phyloP scores from a whole-genome alignment of 2,329 filamentous ascomycete genomes.

The Cladosporium sphaerospermum region DNA sequence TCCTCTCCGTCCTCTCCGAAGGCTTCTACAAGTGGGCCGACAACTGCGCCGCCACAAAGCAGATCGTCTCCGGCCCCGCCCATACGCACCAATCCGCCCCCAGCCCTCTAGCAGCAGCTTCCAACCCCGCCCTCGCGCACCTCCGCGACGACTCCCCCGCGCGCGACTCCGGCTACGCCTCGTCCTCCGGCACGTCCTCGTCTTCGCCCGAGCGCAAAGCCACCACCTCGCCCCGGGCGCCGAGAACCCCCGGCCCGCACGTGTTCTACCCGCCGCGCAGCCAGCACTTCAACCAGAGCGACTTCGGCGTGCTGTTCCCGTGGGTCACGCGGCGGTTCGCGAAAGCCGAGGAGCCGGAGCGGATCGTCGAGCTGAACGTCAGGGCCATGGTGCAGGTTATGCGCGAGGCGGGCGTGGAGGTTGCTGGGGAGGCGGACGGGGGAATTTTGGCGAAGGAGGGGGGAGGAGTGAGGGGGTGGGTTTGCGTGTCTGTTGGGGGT shows the following conservation, averaged over 20 bases:
- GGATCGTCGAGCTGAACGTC: constrained; percentile 79
- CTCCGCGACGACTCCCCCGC: constrained; percentile 24
- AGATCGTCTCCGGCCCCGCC: constrained; percentile 44
- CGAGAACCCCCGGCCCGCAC: constrained; percentile 42
- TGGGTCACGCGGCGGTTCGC: constrained; percentile 50
- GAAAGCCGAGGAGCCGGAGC: constrained; percentile 60
- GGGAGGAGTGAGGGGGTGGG: constrained; percentile 21
- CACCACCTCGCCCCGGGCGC: too few relatives aligned
- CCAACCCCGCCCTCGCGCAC: constrained; percentile 17
- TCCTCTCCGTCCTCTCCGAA: constrained; percentile 68
- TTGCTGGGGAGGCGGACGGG: constrained; percentile 35
- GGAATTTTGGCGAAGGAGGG: constrained; percentile 30
- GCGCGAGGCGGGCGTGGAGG: constrained; percentile 36
- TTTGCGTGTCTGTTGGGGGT: constrained; percentile 17
- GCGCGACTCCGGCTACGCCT: constrained; percentile 27
- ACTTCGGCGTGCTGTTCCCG: constrained; percentile 78
- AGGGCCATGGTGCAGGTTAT: constrained; percentile 72
- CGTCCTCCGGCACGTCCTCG: too few relatives aligned
- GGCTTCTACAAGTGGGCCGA: constrained; percentile 72
- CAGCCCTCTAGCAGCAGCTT: not conserved
- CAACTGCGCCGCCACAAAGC: constrained; percentile 64
- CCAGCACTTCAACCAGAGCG: constrained; percentile 77
- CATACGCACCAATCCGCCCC: not conserved
- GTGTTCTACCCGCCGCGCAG: constrained; percentile 68
- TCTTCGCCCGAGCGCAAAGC: not conserved